Evolutionary conservation across 495 filamentous ascomycete genomes (phyloP).

Genomic region (Xylaria venustula): DNA sequence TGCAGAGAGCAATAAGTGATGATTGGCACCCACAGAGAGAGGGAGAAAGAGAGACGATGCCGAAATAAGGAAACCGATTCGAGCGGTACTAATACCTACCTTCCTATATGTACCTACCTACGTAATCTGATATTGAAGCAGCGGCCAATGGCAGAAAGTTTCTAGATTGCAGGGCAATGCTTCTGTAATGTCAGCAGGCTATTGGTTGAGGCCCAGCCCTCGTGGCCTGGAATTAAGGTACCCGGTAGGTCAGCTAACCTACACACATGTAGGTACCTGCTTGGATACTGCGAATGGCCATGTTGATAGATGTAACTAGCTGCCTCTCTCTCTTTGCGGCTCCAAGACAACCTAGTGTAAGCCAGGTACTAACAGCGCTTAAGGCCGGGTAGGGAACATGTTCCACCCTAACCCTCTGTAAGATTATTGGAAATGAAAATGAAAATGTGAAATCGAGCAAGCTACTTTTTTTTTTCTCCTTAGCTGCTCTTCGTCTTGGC

Average conservation of each 20-base stretch:
- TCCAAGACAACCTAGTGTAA: not conserved
- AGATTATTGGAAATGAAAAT: too few relatives aligned
- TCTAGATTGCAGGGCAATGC: not conserved
- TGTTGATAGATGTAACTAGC: too few relatives aligned
- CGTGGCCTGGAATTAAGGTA: constrained; percentile 9
- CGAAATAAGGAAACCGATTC: not conserved
- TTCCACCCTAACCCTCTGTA: too few relatives aligned
- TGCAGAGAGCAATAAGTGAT: too few relatives aligned
- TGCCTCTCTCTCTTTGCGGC: not conserved
- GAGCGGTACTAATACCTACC: not conserved
- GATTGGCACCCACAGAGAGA: too few relatives aligned
- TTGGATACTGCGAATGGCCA: too few relatives aligned
- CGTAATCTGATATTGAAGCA: not conserved
- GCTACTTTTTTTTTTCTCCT: not conserved
- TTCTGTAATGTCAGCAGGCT: not conserved
- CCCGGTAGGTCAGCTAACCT: constrained; percentile 6
- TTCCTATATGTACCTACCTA: not conserved
- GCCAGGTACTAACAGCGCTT: not conserved
- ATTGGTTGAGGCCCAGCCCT: constrained; percentile 1
- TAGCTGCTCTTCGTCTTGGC: not conserved
- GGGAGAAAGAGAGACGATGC: not conserved
- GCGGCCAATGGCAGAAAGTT: constrained; percentile 5
- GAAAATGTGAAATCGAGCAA: not conserved
- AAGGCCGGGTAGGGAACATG: not conserved
- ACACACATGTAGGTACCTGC: not conserved